Base-by-base conservation (phyloP, 1,284 basidiomycete genomes). In the Tylopilus sp. region DNA sequence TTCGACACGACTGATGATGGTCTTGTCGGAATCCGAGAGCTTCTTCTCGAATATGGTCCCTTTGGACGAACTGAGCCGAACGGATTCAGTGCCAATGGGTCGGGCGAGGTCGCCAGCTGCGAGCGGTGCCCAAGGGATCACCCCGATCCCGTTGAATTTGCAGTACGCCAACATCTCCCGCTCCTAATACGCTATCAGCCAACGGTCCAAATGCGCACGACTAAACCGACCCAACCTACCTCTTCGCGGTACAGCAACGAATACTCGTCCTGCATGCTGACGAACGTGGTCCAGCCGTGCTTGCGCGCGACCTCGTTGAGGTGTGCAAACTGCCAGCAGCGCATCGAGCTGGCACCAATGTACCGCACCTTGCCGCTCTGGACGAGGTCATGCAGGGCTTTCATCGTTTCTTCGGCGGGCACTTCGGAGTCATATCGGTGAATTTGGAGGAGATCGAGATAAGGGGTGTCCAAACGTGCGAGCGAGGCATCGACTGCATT, bases 381-480 rank as follows among this genome's bases (percentile, higher is more conserved):
- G 0, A 84, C 78, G 36, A 86, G 76, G 55, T 84, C 84, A 62
- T 85, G 81, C 4, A 85, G 72, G 0, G 82, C 84, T 33, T 81
- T 79, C 84, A 84, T 86, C 2, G 81, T 84, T 69, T 85, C 82
- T 53, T 82, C 81, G 1, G 74, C 69, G 0, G 83, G 76, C 0
- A 78, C 77, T 0, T 72, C 59, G 1, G 71, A 62, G 62, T 84
- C 84, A 57, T 78, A 83, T 9, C 79, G 76, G 58, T 87, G 84
- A 58, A 83, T 82, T 64, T 84, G 83, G 32, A 84, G 73, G 4
- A 86, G 77, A 67, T 87, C 85, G 57, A 87, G 75, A 70, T 86
- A 86, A 12, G 82, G 67, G 18, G 80, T 82, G 36, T 80, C 69
- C 9, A 87, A 78, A 3, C 85, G 79, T 16, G 66, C 64, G 1